Conservation (phyloP, 2,329 filamentous ascomycete genomes). For the Exserohilum turcica region DNA sequence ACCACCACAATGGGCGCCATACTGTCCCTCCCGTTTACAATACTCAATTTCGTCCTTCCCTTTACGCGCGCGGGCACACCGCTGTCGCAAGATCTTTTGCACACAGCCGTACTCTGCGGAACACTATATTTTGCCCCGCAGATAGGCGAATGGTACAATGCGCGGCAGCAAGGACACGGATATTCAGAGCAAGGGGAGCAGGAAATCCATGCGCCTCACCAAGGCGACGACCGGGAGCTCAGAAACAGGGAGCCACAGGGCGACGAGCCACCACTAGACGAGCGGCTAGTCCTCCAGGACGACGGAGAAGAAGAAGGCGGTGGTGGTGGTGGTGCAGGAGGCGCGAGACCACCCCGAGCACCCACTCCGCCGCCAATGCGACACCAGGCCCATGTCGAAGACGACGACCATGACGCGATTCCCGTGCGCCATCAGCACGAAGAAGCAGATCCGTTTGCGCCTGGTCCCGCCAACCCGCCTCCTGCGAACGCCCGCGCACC, state of each 20-base stretch:
- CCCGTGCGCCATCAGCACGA: neutral
- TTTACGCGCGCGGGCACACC: slow-evolving; percentile 56
- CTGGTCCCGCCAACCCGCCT: slow-evolving; percentile 42
- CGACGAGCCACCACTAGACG: slow-evolving; percentile 31
- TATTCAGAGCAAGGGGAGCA: neutral
- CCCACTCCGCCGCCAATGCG: slow-evolving; percentile 33
- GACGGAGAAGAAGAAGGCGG: slow-evolving; percentile 22
- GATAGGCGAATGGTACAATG: slow-evolving; percentile 50
- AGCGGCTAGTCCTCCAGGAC: slow-evolving; percentile 32
- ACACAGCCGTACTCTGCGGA: slow-evolving; percentile 51
- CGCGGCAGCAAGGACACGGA: slow-evolving; percentile 18
- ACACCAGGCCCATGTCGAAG: slow-evolving; percentile 10
- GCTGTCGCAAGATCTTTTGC: slow-evolving; percentile 53
- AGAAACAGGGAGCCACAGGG: slow-evolving; percentile 1
- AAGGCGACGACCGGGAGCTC: neutral
- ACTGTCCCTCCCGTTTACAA: slow-evolving; percentile 30
- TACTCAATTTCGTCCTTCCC: slow-evolving; percentile 53
- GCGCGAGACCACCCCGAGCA: slow-evolving; percentile 23
- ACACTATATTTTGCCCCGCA: slow-evolving; percentile 56
- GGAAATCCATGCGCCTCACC: neutral
- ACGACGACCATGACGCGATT: slow-evolving; percentile 5
- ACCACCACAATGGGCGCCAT: slow-evolving; percentile 36
- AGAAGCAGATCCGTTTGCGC: slow-evolving; percentile 22
- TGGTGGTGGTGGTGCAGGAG: neutral
- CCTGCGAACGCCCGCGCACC: slow-evolving; percentile 22